phyloP scores from a whole-genome alignment of 495 filamentous ascomycete genomes.

The Recurvomyces mirabilis region DNA sequence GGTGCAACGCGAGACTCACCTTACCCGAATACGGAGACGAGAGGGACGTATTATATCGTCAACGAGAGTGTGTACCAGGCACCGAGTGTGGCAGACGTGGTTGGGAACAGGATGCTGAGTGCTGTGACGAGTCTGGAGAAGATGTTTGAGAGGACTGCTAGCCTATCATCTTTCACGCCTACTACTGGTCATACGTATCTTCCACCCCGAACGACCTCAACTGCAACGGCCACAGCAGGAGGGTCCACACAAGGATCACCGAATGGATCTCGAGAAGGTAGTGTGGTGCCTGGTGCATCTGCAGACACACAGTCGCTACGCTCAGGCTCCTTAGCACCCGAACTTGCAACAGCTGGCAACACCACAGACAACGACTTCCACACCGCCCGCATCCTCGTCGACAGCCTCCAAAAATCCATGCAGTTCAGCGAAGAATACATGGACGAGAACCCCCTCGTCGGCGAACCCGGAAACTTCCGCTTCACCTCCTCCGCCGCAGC shows the following conservation, averaged over 20 bases:
- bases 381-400: slow-evolving; percentile 22
- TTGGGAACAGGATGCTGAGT: slow-evolving; percentile 64
- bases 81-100: slow-evolving; percentile 63
- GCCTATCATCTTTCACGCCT: slow-evolving; percentile 61
- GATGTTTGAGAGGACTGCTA: slow-evolving; percentile 49
- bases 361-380: not conserved
- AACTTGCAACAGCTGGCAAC: not conserved
- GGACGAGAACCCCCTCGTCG: slow-evolving; percentile 81
- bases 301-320: slow-evolving; percentile 13
- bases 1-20: not conserved
- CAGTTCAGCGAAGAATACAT: slow-evolving; percentile 53
- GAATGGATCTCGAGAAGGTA: slow-evolving; percentile 10
- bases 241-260: slow-evolving; percentile 43
- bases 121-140: slow-evolving; percentile 42
- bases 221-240: slow-evolving; percentile 4
- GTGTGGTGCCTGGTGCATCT: slow-evolving; percentile 8
- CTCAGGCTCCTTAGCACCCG: slow-evolving; percentile 11
- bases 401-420: slow-evolving; percentile 19
- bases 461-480: slow-evolving; percentile 77
- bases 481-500: slow-evolving; percentile 46
- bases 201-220: slow-evolving; percentile 29
- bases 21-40: slow-evolving; percentile 59
- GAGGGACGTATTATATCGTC: slow-evolving; percentile 72
- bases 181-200: slow-evolving; percentile 64
- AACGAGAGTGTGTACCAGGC: slow-evolving; percentile 86